Base-by-base conservation (phyloP, 192 early-diverging fungal species). In the Entomortierella chlamydospora region DNA sequence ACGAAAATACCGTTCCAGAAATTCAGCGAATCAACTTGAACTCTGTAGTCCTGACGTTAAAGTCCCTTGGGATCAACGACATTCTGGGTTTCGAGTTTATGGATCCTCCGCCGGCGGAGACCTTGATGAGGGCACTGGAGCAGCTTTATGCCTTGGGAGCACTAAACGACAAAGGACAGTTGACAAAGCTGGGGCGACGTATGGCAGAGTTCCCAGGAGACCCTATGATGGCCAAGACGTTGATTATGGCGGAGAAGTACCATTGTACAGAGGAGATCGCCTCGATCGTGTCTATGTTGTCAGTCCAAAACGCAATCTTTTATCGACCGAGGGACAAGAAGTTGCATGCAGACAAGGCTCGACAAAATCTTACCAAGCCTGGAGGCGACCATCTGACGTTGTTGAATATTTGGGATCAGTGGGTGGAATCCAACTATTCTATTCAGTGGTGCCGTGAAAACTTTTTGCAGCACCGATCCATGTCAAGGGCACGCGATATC, bases 181-280 rank as follows among this genome's bases (percentile, higher is more conserved):
- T 99, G 64, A 99, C 98, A 17, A 98, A 97, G 79, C 86, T 98
- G 18, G 98, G 98, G 0, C 91, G 96, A 13, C 85, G 95, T 18
- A 99, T 99, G 98, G 96, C 97, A 31, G 98, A 99, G 89, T 97
- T 98, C 71, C 98, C 98, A 7, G 87, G 94, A 68, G 97, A 99
- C 72, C 98, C 98, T 4, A 94, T 95, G 90, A 85, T 98, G 70
- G 94, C 94, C 68, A 97, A 98, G 72, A 89, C 94, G 13, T 85
- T 98, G 50, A 87, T 99, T 57, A 94, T 91, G 10, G 93, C 96
- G 0, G 97, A 97, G 81, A 94, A 95, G 70, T 98, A 96, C 72
- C 83, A 87, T 33, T 99, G 98, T 73, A 93, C 95, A 4, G 98
- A 99, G 73, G 97, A 99, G 61, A 69, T 93, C 31, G 93, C 92